Evolutionary conservation across 441 rosid species (phyloP).

Genomic region (Croton setiger): DNA sequence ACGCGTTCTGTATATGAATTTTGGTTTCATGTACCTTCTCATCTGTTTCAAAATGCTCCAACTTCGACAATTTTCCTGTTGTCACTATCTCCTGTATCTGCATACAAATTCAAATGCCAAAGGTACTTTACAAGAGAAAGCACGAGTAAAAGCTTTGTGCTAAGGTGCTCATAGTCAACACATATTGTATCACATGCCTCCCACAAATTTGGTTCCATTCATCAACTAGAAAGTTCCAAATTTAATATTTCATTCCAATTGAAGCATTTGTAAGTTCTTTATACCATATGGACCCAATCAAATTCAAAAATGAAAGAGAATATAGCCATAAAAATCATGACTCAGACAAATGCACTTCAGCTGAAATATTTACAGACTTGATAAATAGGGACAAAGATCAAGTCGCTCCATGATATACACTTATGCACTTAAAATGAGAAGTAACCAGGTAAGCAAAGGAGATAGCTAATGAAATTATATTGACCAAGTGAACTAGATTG

Average conservation of each 20-base stretch:
- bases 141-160: not conserved
- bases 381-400: not conserved
- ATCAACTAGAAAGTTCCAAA: not conserved
- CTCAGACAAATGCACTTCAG: not conserved
- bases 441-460: not conserved
- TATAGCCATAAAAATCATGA: not conserved
- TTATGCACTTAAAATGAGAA: not conserved
- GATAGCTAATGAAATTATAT: not conserved
- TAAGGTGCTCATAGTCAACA: not conserved
- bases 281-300: not conserved
- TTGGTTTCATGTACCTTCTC: slow-evolving; percentile 58
- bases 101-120: slow-evolving; percentile 23
- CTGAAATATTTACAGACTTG: not conserved
- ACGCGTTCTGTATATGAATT: no score
- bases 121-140: slow-evolving; percentile 8
- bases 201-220: not conserved
- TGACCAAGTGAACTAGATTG: slow-evolving; percentile 6
- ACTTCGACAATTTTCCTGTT: slow-evolving; percentile 81
- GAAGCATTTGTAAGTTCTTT: not conserved
- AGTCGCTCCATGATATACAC: not conserved
- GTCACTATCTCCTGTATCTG: slow-evolving; percentile 95
- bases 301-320: not conserved
- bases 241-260: not conserved
- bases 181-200: not conserved
- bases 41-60: slow-evolving; percentile 92